A percentile compares a stretch with the other conserved stretches of the same genome.
Conservation (phyloP, 495 filamentous ascomycete species). For the Recurvomyces mirabilis region DNA sequence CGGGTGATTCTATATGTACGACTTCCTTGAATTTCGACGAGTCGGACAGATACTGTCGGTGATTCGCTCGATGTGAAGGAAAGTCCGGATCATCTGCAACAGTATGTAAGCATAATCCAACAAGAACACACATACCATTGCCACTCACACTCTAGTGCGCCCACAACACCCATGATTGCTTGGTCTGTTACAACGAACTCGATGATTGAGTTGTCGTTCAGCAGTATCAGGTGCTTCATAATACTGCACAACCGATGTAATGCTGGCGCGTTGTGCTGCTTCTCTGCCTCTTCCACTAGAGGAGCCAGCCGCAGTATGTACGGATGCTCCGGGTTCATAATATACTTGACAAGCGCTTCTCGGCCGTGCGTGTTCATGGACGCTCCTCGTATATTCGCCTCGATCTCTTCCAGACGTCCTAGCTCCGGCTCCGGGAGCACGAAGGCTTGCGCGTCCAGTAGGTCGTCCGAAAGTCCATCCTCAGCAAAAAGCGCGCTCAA, state of each 20-base stretch:
- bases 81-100: conserved; percentile 93
- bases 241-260: conserved; percentile 91
- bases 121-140: neutral
- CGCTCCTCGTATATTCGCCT: conserved; percentile 64
- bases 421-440: conserved; percentile 68
- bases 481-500: conserved; percentile 54
- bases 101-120: conserved; percentile 13
- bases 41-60: conserved; percentile 83
- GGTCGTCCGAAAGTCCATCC: conserved; percentile 82
- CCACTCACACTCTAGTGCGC: conserved; percentile 76
- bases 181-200: conserved; percentile 86
- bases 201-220: conserved; percentile 90
- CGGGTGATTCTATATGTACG: conserved; percentile 71
- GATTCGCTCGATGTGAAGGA: conserved; percentile 95
- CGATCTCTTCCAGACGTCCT: conserved; percentile 68
- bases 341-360: conserved; percentile 79
- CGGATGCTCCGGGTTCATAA: conserved; percentile 56
- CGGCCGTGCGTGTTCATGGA: conserved; percentile 64
- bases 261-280: conserved; percentile 74
- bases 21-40: conserved; percentile 92
- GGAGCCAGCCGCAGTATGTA: conserved; percentile 84
- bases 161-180: conserved; percentile 82
- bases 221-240: conserved; percentile 88
- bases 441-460: conserved; percentile 61
- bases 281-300: conserved; percentile 74